These are phyloP conservation scores for Solanum sejunctum DNA, from an alignment of 257 asterid genomes.

Conservation along the genomic window DNA sequence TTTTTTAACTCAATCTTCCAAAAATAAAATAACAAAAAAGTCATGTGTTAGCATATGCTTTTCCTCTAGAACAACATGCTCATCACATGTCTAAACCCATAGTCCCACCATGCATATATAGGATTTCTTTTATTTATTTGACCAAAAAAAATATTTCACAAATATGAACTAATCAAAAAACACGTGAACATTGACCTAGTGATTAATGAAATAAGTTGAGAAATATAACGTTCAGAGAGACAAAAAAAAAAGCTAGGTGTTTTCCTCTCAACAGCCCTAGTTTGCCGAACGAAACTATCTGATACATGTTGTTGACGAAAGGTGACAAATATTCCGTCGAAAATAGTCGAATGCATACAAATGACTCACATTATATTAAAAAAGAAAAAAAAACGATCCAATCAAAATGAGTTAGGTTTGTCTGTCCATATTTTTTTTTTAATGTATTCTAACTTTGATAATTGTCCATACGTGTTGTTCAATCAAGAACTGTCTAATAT, in stretches of 20 bases:
- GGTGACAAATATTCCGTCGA: neutral
- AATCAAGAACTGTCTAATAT: neutral
- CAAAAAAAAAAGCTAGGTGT: neutral
- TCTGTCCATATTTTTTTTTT: neutral
- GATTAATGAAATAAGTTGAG: neutral
- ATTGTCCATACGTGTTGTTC: neutral
- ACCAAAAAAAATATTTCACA: neutral
- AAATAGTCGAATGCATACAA: no score
- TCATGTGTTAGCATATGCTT: constrained; percentile 26
- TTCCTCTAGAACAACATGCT: constrained; percentile 24
- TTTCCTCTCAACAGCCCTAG: neutral
- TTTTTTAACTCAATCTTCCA: neutral
- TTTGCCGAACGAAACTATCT: neutral
- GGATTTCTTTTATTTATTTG: neutral
- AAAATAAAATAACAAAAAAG: neutral
- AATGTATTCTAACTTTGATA: neutral
- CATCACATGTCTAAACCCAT: constrained; percentile 15
- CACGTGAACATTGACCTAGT: neutral
- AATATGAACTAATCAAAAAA: neutral
- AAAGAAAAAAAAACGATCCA: neutral
- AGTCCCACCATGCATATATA: neutral
- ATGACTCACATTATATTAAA: neutral
- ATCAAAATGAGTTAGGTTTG: neutral
- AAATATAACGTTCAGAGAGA: neutral
- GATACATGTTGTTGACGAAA: neutral